Conservation (phyloP, 2,329 filamentous ascomycete species). For the Akanthomyces muscarius region DNA sequence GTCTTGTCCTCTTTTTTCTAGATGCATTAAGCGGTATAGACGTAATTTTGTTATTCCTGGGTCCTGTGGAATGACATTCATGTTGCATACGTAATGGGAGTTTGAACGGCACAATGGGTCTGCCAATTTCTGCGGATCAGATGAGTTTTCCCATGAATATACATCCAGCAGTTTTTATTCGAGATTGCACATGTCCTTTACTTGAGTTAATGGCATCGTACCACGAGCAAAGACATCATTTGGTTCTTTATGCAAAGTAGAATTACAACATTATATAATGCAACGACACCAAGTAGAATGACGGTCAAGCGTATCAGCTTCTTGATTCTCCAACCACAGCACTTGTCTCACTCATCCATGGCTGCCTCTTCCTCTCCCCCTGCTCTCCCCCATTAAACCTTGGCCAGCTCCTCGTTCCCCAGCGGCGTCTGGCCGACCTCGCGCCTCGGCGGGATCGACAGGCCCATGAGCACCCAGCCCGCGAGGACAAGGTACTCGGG, state of each 20-base stretch:
- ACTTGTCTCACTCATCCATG: neutral
- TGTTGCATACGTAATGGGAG: neutral
- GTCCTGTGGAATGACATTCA: neutral
- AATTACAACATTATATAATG: too few relatives aligned
- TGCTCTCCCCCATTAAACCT: neutral
- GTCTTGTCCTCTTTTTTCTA: neutral
- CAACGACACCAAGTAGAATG: too few relatives aligned
- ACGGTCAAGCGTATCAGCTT: neutral
- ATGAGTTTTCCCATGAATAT: neutral
- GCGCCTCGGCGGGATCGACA: constrained; percentile 9
- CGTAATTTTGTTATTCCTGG: neutral
- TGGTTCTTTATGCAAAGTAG: too few relatives aligned
- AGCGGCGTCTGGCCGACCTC: neutral
- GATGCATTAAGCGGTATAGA: neutral
- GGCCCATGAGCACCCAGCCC: constrained; percentile 19
- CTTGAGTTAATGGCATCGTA: neutral
- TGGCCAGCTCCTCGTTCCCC: neutral
- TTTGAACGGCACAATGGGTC: neutral
- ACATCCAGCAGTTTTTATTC: neutral
- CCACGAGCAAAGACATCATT: too few relatives aligned
- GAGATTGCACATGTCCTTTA: neutral
- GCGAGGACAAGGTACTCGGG: constrained; percentile 20
- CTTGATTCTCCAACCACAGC: too few relatives aligned
- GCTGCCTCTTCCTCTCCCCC: too few relatives aligned
- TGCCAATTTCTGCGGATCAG: neutral